Evolutionary conservation across 257 asterid genomes (phyloP).

Genomic region (Scutellaria barbata): DNA sequence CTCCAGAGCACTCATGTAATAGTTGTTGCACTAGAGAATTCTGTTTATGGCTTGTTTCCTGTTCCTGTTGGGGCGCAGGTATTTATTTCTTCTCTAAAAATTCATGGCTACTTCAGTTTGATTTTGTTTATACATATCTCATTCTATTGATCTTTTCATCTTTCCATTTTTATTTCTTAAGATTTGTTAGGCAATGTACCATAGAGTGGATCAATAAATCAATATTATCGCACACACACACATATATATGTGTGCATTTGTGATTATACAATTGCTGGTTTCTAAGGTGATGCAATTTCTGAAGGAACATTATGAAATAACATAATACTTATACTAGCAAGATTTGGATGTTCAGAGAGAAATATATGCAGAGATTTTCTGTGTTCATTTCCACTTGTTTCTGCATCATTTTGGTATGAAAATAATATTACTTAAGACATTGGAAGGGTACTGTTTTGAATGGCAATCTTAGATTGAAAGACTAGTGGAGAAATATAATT

Average conservation of each 20-base stretch:
- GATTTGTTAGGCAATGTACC: constrained; percentile 19
- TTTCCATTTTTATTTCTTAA: constrained; percentile 13
- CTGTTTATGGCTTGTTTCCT: constrained; percentile 90
- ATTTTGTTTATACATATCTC: constrained; percentile 24
- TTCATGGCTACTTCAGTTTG: constrained; percentile 15
- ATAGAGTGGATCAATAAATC: not conserved
- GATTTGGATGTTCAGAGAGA: constrained; percentile 18
- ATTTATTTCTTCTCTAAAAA: constrained; percentile 42
- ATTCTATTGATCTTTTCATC: constrained; percentile 28
- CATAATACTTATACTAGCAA: not conserved
- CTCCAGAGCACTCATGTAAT: constrained; percentile 66
- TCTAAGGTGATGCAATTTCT: constrained; percentile 20
- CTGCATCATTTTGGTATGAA: constrained; percentile 19
- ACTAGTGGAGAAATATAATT: constrained; percentile 19
- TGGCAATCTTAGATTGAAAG: not conserved
- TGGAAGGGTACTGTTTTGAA: constrained; percentile 10
- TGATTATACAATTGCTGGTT: constrained; percentile 26
- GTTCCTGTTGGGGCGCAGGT: constrained; percentile 99
- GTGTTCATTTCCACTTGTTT: constrained; percentile 16
- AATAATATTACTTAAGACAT: constrained; percentile 15
- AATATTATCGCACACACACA: too few relatives aligned
- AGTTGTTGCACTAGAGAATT: constrained; percentile 76
- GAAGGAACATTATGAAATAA: constrained; percentile 19
- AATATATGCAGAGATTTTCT: constrained; percentile 7
- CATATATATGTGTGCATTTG: not conserved